Conservation (phyloP, 2,329 filamentous ascomycete genomes). For the Raffaelea arxii region DNA sequence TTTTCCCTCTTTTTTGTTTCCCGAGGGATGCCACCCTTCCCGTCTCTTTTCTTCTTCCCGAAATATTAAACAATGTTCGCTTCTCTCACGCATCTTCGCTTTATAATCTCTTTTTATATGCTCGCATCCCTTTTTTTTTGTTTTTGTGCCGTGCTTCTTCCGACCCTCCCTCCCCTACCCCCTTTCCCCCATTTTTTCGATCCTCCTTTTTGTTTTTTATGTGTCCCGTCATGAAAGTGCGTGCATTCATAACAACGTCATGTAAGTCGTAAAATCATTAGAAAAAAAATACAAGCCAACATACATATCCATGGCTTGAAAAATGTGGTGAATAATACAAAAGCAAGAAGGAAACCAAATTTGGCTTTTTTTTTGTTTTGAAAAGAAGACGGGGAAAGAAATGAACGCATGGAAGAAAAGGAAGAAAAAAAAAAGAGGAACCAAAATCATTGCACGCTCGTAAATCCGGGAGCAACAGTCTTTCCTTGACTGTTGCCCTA, state of each 20-base stretch:
- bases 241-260: not conserved
- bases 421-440: not conserved
- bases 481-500: constrained; percentile 19
- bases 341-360: not conserved
- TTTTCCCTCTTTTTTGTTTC: too few species aligned
- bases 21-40: too few species aligned
- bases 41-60: too few species aligned
- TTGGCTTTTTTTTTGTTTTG: not conserved
- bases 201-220: not conserved
- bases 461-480: constrained; percentile 7
- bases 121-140: not conserved
- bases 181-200: not conserved
- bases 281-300: not conserved
- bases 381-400: not conserved
- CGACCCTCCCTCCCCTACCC: not conserved
- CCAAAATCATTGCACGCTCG: not conserved
- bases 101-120: not conserved
- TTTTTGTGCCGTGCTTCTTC: not conserved
- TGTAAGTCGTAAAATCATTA: not conserved
- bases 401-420: not conserved
- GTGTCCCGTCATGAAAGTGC: not conserved
- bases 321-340: not conserved
- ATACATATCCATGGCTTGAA: not conserved
- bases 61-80: too few species aligned
- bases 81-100: too few species aligned